Base-by-base conservation (phyloP, 2,329 filamentous ascomycete genomes). In the Hymenoscyphus fructigenus region DNA sequence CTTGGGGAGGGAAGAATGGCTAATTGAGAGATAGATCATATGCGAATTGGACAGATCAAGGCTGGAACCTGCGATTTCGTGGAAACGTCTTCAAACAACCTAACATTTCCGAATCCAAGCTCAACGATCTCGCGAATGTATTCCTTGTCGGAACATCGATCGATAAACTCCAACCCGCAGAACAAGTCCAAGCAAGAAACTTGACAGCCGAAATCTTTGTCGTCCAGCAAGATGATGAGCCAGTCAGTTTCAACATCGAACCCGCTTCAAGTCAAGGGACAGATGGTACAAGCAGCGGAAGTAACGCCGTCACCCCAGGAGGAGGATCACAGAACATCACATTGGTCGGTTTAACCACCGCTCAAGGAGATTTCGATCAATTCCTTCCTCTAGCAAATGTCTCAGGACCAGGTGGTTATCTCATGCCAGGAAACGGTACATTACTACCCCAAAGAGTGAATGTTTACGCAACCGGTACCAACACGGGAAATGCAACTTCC, bases 61-160 rank as follows among this genome's bases (percentile, higher is more conserved):
- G 89, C 38, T 93, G 91, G 91, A 91, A 88, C 67, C 82, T 93
- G 3, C 84, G 90, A 32, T 85, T 93, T 67, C 91, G 90, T 69
- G 91, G 91, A 70, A 92, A 92, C 72, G 88, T 93, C n/a, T 93
- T 88, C 81, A 93, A 92, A 76, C 84, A 90, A 67, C 91, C 91
- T 1, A 85, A 91, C 65, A 88, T 90, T 38, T 84, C 83, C 1
- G 80, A 86, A 69, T 79, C 80, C 38, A 90, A 86, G 70, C 79
- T 93, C 57, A 84, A 93, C 69, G 81, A 88, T 44, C 80, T 93
- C 3, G 88, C 90, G 64, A 87, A 92, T 69, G 76, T 86, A 36
- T 92, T 93, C 77, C 81, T 93, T 10, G 83, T 92, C 65, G 88
- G 83, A 59, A 86, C 85, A 5, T 82, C 83, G 62, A 83, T 92